Base-by-base conservation (phyloP, 441 rosid genomes). In the Euphorbia corollata region DNA sequence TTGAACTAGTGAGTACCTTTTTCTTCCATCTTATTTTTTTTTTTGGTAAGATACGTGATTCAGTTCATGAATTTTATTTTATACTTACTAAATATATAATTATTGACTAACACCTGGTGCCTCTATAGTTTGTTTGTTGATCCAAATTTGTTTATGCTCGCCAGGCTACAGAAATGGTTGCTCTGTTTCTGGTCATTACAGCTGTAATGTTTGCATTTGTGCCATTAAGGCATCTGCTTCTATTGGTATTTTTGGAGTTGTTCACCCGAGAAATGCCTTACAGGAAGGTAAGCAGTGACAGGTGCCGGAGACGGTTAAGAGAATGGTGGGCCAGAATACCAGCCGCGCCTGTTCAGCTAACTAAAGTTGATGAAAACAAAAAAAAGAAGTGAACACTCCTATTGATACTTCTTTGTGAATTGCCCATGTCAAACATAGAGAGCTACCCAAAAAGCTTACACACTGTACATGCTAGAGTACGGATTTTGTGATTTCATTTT, bases 261-360 rank as follows among this genome's bases (percentile, higher is more conserved):
- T 92, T 84, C 82, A 90, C 96, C 0, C 78, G 98, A 86, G 87
- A 88, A 75, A 74, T 85, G 73, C 85, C 87, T 9, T 79, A 66
- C 65, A 79, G 97, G 84, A 90, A 77, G 79, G 91, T 84, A 75
- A 92, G 97, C 85, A 81, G 81, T 56, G 79, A 81, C 56, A 79
- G 85, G 75, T 72, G 71, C 71, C 69, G 84, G 64, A 81, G 97
- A 70, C 84, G 94, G 69, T n/a, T 87, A 45, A 83, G 87, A 76
- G 98, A 92, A 68, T 90, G 98, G 98, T 92, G 96, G 98, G 63
- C 85, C 63, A 82, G 90, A 68, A 80, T 92, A 68, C 97, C 98
- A 0, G 94, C 96, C 68, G 98, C 97, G 51, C 91, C 92, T 8
- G 94, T 92, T 72, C 86, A 81, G 75, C 84, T 92, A 59, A 68